A percentile compares a stretch with the other conserved stretches of the same genome.
Evolutionary conservation across 139 green algal species (phyloP).

Genomic region (Chlorella sp.): DNA sequence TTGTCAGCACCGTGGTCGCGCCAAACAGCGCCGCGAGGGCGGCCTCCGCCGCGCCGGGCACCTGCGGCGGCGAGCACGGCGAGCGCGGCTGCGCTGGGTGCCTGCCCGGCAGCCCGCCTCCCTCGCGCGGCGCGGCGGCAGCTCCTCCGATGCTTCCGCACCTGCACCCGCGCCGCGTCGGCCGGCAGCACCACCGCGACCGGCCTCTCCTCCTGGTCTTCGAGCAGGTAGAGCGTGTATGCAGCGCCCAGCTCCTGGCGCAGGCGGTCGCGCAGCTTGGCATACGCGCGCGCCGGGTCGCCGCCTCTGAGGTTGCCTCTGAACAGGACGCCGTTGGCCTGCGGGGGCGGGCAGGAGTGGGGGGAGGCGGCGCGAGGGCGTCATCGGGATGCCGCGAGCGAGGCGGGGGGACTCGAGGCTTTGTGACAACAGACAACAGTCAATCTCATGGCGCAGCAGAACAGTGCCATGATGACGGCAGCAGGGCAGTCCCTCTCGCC

Average conservation of each 20-base stretch:
- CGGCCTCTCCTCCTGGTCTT: constrained; percentile 74
- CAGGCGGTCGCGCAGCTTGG: constrained; percentile 53
- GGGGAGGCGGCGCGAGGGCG: too few relatives aligned
- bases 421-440: too few relatives aligned
- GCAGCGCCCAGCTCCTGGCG: constrained; percentile 56
- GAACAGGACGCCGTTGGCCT: constrained; percentile 81
- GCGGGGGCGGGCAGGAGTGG: too few relatives aligned
- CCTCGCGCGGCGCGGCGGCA: too few relatives aligned
- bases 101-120: too few relatives aligned
- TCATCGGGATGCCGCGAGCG: too few relatives aligned
- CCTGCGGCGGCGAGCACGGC: too few relatives aligned
- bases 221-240: constrained; percentile 75
- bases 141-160: too few relatives aligned
- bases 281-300: constrained; percentile 54
- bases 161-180: constrained; percentile 7
- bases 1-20: constrained; percentile 56
- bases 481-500: background rate
- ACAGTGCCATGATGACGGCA: constrained; percentile 69
- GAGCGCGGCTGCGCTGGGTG: too few relatives aligned
- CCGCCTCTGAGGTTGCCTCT: constrained; percentile 82
- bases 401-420: too few relatives aligned
- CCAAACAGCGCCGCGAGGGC: constrained; percentile 64
- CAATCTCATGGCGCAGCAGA: constrained; percentile 87
- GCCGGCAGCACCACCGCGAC: constrained; percentile 29
- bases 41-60: constrained; percentile 27